phyloP scores from a whole-genome alignment of 495 filamentous ascomycete species.

The Lasiosphaeriaceae sp. region DNA sequence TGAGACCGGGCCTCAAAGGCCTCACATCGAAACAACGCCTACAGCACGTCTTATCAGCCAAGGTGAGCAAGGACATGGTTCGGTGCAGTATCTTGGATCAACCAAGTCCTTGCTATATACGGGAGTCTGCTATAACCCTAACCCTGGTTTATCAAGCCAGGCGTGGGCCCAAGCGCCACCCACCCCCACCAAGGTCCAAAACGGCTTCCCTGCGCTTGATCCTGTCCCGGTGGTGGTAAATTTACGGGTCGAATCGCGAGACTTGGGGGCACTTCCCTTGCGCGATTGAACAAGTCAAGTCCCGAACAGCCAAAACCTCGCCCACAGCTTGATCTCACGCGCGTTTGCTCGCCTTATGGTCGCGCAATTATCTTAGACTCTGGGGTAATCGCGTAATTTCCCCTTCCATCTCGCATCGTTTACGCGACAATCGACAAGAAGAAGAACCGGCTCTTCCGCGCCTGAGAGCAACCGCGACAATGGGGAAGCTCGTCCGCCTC shows the following conservation, averaged over 20 bases:
- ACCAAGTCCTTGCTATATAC: too few relatives aligned
- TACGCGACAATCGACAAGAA: slow-evolving; percentile 5
- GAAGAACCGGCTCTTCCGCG: slow-evolving; percentile 11
- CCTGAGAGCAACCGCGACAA: slow-evolving; percentile 25
- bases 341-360: slow-evolving; percentile 15
- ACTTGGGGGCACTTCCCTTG: neutral
- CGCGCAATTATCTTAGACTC: slow-evolving; percentile 1
- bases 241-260: slow-evolving; percentile 16
- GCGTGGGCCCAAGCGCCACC: neutral
- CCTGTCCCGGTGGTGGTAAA: slow-evolving; percentile 11
- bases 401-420: neutral
- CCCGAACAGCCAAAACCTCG: neutral
- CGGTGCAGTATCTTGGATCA: too few relatives aligned
- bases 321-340: slow-evolving; percentile 11
- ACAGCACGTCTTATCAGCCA: too few relatives aligned
- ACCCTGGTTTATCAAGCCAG: neutral
- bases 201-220: neutral
- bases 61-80: too few relatives aligned
- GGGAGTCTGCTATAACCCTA: too few relatives aligned
- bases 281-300: slow-evolving; percentile 8
- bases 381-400: slow-evolving; percentile 12
- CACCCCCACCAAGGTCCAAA: slow-evolving; percentile 5
- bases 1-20: too few relatives aligned
- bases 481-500: slow-evolving; percentile 87
- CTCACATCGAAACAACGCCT: too few relatives aligned